Evolutionary conservation across 1,284 basidiomycete species (phyloP).

Genomic region (Ustanciosporium gigantosporum): DNA sequence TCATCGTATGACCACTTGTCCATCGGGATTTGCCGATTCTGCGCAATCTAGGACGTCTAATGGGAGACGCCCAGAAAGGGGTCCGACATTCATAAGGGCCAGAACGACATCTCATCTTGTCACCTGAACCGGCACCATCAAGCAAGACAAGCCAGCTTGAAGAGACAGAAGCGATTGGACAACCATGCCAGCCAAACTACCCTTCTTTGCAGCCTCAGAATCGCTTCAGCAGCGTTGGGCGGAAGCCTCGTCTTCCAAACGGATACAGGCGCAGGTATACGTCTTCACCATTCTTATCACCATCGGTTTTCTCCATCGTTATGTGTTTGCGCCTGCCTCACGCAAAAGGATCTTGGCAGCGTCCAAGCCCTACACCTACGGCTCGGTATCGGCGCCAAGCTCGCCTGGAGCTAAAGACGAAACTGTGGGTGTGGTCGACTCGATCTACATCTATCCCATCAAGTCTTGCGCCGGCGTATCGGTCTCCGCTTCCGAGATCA

Average conservation of each 20-base stretch:
- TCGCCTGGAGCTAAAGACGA: conserved; percentile 32
- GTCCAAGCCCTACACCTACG: not conserved
- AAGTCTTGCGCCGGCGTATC: conserved; percentile 40
- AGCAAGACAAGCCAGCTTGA: too few species aligned
- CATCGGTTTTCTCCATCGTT: conserved; percentile 17
- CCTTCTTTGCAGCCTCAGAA: conserved; percentile 21
- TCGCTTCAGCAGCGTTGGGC: conserved; percentile 18
- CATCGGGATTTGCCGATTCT: too few species aligned
- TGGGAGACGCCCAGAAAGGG: too few species aligned
- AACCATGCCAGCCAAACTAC: conserved; percentile 32
- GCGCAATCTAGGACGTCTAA: too few species aligned
- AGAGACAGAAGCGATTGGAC: too few species aligned
- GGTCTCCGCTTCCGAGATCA: conserved; percentile 8
- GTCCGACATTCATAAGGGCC: too few species aligned
- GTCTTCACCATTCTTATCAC: conserved; percentile 23
- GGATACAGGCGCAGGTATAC: conserved; percentile 24
- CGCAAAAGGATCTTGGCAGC: not conserved
- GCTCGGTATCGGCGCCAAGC: not conserved
- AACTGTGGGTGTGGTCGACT: conserved; percentile 28
- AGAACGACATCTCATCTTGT: too few species aligned
- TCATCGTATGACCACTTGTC: too few species aligned
- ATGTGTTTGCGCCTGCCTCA: conserved; percentile 4
- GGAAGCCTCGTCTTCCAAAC: conserved; percentile 9
- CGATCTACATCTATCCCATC: conserved; percentile 47
- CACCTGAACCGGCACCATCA: too few species aligned